Evolutionary conservation across 2,329 filamentous ascomycete species (phyloP).

Genomic region (Claviceps sp.): DNA sequence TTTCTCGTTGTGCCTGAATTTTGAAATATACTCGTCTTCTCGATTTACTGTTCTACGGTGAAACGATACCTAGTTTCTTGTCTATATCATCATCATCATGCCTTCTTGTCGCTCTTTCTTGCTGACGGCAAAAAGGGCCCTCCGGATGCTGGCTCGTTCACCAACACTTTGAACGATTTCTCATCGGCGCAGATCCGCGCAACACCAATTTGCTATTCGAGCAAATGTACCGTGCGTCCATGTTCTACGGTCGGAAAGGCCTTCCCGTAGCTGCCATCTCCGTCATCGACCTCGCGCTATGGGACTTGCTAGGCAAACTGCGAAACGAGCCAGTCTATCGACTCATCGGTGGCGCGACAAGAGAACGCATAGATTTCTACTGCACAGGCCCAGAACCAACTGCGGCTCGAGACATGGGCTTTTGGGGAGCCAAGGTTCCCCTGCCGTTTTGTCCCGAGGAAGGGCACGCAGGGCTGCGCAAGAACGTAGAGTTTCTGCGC

Average conservation of each 20-base stretch:
- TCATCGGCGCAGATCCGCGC: conserved; percentile 76
- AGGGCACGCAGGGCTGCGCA: conserved; percentile 64
- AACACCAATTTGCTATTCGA: conserved; percentile 89
- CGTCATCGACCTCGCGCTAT: conserved; percentile 83
- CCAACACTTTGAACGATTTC: conserved; percentile 85
- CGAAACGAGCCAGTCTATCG: conserved; percentile 89
- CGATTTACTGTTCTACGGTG: too few relatives aligned
- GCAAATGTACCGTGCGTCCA: conserved; percentile 89
- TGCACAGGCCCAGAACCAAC: conserved; percentile 81
- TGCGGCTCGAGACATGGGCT: conserved; percentile 73
- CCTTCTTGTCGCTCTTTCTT: not conserved
- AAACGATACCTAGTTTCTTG: too few relatives aligned
- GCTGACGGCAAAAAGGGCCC: conserved; percentile 40
- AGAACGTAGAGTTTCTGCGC: conserved; percentile 81
- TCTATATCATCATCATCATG: too few relatives aligned
- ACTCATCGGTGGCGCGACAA: conserved; percentile 81
- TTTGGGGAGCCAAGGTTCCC: conserved; percentile 82
- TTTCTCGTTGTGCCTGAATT: not conserved
- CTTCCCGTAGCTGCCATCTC: conserved; percentile 84
- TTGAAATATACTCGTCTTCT: too few relatives aligned
- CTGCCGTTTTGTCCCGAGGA: conserved; percentile 84
- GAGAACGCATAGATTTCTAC: conserved; percentile 77
- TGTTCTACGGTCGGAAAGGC: conserved; percentile 94
- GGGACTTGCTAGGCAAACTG: conserved; percentile 86
- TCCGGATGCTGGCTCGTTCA: conserved; percentile 90